These are phyloP conservation scores for Gossypium longicalyx DNA, from an alignment of 345 rosid genomes.

Conservation along the genomic window DNA sequence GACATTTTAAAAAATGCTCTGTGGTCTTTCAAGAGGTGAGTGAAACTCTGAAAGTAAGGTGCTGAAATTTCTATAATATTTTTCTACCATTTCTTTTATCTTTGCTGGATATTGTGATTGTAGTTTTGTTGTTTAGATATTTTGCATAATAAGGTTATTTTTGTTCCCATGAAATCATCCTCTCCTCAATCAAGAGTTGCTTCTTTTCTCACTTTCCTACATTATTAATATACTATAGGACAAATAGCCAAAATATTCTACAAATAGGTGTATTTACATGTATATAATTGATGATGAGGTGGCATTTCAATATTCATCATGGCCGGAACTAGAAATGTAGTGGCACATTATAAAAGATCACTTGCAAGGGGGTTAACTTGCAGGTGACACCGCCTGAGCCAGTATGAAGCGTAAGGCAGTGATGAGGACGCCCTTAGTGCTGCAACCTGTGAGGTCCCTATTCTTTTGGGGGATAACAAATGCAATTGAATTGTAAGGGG, in stretches of 20 bases:
- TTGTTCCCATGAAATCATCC: background rate
- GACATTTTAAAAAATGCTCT: slow-evolving; percentile 15
- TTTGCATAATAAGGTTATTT: background rate
- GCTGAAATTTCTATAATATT: background rate
- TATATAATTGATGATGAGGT: no score
- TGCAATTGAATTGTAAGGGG: slow-evolving; percentile 35
- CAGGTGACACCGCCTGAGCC: no score
- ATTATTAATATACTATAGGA: no score
- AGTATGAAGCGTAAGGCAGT: no score
- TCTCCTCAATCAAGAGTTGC: background rate
- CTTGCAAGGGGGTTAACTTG: no score
- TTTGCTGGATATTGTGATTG: slow-evolving; percentile 16
- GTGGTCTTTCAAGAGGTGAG: slow-evolving; percentile 23
- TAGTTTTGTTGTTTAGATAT: slow-evolving; percentile 10
- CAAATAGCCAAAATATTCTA: no score
- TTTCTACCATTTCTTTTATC: background rate
- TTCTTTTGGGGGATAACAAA: slow-evolving; percentile 47
- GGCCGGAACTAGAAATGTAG: no score
- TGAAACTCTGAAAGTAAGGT: slow-evolving; percentile 19
- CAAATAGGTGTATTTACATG: no score
- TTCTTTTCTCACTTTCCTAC: no score
- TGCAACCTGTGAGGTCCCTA: slow-evolving; percentile 51
- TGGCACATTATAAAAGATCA: no score
- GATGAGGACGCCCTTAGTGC: no score
- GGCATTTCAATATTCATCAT: no score